A percentile compares a stretch with the other conserved stretches of the same genome.
Evolutionary conservation across 257 asterid species (phyloP).

Genomic region (Solanum ossicruentum): DNA sequence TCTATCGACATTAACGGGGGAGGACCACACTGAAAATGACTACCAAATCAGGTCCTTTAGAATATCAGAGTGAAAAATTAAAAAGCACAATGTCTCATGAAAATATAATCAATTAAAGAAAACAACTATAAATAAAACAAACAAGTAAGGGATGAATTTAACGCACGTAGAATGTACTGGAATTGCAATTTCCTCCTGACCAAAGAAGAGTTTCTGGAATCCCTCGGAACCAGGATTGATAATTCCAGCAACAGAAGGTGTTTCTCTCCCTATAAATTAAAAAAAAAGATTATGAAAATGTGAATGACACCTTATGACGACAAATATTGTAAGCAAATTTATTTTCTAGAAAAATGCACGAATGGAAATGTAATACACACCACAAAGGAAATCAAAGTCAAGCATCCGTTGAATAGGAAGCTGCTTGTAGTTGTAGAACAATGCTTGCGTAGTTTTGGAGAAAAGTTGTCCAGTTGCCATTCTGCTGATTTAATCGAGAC

Average conservation of each 20-base stretch:
- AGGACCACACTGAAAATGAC: background rate
- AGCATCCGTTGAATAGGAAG: slow-evolving; percentile 99
- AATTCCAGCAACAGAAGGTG: slow-evolving; percentile 98
- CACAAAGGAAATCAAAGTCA: slow-evolving; percentile 96
- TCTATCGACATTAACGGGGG: background rate
- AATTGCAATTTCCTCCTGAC: slow-evolving; percentile 97
- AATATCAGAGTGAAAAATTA: background rate
- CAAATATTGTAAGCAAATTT: background rate
- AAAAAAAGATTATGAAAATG: background rate
- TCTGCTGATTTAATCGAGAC: slow-evolving; percentile 17
- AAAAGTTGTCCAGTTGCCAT: slow-evolving; percentile 96
- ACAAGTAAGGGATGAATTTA: background rate
- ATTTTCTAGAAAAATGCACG: background rate
- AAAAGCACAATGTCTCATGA: background rate
- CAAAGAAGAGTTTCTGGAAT: slow-evolving; percentile 92
- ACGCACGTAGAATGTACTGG: slow-evolving; percentile 92
- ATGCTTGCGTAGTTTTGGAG: slow-evolving; percentile 88
- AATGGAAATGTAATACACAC: slow-evolving; percentile 16
- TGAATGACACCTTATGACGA: background rate
- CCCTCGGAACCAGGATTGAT: slow-evolving; percentile 99
- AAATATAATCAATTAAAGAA: background rate
- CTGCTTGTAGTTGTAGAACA: slow-evolving; percentile 91
- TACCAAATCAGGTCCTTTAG: background rate
- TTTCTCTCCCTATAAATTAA: slow-evolving; percentile 70
- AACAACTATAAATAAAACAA: background rate